A percentile compares a stretch with the other conserved stretches of the same genome.
phyloP scores from a whole-genome alignment of 352 stramenopile genomes.

The Phytophthora podocarpi region DNA sequence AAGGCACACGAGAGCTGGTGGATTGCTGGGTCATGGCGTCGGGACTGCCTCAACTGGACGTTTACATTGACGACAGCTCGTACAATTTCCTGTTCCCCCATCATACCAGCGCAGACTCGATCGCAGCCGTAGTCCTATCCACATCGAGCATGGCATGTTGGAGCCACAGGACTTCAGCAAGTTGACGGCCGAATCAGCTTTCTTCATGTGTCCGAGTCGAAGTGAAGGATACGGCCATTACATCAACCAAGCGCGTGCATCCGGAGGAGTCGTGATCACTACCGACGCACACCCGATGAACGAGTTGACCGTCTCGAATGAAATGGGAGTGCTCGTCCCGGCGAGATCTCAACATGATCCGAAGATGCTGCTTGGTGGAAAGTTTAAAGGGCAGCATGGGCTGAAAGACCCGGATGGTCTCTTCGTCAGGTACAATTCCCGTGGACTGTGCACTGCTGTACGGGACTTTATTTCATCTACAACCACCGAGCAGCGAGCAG shows the following conservation, averaged over 20 bases:
- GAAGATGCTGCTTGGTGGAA: conserved; percentile 23
- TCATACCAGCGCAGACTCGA: conserved; percentile 11
- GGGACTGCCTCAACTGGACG: conserved; percentile 45
- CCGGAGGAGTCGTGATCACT: conserved; percentile 51
- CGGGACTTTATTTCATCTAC: conserved; percentile 28
- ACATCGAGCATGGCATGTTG: conserved; percentile 41
- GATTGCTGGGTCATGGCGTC: conserved; percentile 55
- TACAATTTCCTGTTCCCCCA: conserved; percentile 35
- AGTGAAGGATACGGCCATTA: conserved; percentile 73
- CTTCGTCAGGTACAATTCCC: conserved; percentile 10
- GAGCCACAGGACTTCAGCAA: conserved; percentile 44
- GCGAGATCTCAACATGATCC: conserved; percentile 8
- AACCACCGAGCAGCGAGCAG: conserved; percentile 34
- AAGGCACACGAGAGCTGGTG: conserved; percentile 56
- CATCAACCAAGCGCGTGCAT: conserved; percentile 66
- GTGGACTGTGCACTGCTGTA: conserved; percentile 27
- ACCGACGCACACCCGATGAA: conserved; percentile 68
- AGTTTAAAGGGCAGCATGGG: conserved; percentile 24
- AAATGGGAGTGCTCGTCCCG: conserved; percentile 21
- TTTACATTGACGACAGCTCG: conserved; percentile 35
- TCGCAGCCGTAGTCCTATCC: conserved; percentile 26
- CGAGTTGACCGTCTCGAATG: conserved; percentile 39
- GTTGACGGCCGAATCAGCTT: conserved; percentile 48
- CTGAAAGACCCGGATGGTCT: conserved; percentile 30
- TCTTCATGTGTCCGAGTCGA: conserved; percentile 61